phyloP scores from a whole-genome alignment of 176 grass and related monocot genomes.

The Musa acuminata region DNA sequence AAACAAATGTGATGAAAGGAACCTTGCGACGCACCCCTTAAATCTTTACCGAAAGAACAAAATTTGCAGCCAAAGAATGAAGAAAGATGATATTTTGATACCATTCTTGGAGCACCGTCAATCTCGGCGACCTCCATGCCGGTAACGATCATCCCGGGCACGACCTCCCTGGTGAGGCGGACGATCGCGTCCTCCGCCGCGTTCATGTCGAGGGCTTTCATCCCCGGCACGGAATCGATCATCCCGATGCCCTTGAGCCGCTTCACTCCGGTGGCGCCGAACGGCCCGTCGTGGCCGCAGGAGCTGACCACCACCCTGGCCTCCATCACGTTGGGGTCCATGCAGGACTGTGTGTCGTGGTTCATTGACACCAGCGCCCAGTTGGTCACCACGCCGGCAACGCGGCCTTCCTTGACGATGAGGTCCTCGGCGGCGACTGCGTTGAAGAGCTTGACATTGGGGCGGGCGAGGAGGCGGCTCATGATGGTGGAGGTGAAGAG shows the following conservation, averaged over 20 bases:
- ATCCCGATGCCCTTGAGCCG: constrained; percentile 80
- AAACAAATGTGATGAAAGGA: too few species aligned
- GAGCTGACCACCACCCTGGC: constrained; percentile 91
- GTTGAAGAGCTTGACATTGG: constrained; percentile 93
- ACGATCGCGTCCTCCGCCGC: constrained; percentile 81
- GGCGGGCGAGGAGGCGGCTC: constrained; percentile 58
- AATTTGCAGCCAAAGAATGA: too few species aligned
- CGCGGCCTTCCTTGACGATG: constrained; percentile 54
- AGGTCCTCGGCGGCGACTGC: constrained; percentile 90
- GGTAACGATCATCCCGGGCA: constrained; percentile 86
- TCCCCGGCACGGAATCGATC: constrained; percentile 70
- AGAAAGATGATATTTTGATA: constrained; percentile 1
- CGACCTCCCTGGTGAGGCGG: constrained; percentile 65
- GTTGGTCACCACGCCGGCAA: constrained; percentile 82
- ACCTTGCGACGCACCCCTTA: too few species aligned
- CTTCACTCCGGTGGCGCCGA: constrained; percentile 81
- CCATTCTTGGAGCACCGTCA: constrained; percentile 85
- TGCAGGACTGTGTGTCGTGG: constrained; percentile 90
- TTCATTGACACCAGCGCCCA: constrained; percentile 91
- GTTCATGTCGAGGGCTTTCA: constrained; percentile 91
- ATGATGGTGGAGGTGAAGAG: constrained; percentile 95
- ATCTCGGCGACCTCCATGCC: constrained; percentile 98
- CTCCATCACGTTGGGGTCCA: constrained; percentile 95
- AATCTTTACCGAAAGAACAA: too few species aligned
- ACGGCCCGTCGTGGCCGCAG: constrained; percentile 83